Conservation (phyloP, 371 early-diverging fungal genomes). For the Mucor piriformis region DNA sequence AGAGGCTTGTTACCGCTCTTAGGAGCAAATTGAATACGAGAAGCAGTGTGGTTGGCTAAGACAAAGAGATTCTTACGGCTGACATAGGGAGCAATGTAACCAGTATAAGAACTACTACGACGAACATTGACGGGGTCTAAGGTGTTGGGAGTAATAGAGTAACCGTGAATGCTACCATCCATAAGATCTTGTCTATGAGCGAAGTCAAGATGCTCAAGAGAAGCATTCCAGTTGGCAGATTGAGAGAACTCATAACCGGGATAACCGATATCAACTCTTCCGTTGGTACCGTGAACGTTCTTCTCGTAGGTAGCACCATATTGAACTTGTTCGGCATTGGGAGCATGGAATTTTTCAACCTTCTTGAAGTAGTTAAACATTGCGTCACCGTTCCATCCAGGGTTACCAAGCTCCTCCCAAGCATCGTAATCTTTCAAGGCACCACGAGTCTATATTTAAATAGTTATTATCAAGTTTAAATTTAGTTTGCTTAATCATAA, state of each 20-base stretch:
- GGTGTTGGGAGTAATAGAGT: constrained; percentile 21
- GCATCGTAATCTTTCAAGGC: constrained; percentile 38
- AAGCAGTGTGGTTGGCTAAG: constrained; percentile 16
- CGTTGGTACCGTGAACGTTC: constrained; percentile 8
- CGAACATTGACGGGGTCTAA: constrained; percentile 13
- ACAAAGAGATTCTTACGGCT: constrained; percentile 8
- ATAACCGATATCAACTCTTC: constrained; percentile 10
- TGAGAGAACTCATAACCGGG: constrained; percentile 17
- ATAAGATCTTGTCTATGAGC: constrained; percentile 7
- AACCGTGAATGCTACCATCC: constrained; percentile 18
- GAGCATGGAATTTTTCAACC: constrained; percentile 18
- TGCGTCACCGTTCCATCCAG: constrained; percentile 29
- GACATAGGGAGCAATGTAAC: constrained; percentile 8
- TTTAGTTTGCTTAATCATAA: neutral
- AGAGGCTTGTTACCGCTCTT: neutral
- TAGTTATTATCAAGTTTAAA: too few relatives aligned
- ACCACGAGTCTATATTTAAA: constrained; percentile 33
- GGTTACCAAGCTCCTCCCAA: constrained; percentile 35
- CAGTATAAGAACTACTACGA: constrained; percentile 15
- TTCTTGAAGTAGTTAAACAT: constrained; percentile 24
- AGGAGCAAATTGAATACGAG: constrained; percentile 7
- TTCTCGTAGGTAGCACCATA: constrained; percentile 16
- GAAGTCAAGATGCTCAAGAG: constrained; percentile 13
- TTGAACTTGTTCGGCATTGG: constrained; percentile 3
- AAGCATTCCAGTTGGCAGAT: constrained; percentile 16